Percentiles rank a stretch among this genome's conserved stretches.
Conservation (phyloP, 352 stramenopile species). For the Blastocystis sp. region DNA sequence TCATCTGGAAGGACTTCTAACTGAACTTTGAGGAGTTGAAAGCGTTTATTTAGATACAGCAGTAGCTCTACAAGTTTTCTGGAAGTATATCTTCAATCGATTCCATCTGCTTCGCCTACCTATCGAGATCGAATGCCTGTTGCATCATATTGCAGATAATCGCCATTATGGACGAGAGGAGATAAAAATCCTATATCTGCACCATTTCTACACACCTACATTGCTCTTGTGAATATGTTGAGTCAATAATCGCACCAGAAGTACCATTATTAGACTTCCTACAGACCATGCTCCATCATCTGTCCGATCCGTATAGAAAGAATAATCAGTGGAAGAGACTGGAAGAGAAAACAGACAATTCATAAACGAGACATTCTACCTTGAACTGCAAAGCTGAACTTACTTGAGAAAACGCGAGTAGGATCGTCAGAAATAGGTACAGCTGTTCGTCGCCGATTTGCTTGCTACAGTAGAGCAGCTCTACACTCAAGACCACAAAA, state of each 20-base stretch:
- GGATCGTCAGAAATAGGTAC: background rate
- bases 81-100: background rate
- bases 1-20: background rate
- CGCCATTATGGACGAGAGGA: background rate
- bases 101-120: background rate
- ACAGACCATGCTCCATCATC: background rate
- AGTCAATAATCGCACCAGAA: background rate
- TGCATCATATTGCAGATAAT: slow-evolving; percentile 6
- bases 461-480: background rate
- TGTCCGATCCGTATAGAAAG: slow-evolving; percentile 13
- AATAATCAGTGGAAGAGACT: background rate
- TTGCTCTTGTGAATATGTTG: background rate
- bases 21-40: background rate
- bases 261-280: background rate
- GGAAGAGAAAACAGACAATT: background rate
- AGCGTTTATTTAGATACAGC: background rate
- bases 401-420: background rate
- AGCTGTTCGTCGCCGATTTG: background rate
- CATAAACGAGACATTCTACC: background rate
- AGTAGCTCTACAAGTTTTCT: background rate
- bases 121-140: background rate
- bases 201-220: background rate
- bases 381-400: background rate
- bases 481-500: background rate
- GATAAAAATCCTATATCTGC: background rate